Evolutionary conservation across 2,329 filamentous ascomycete species (phyloP).

Genomic region (Apiospora aurea): DNA sequence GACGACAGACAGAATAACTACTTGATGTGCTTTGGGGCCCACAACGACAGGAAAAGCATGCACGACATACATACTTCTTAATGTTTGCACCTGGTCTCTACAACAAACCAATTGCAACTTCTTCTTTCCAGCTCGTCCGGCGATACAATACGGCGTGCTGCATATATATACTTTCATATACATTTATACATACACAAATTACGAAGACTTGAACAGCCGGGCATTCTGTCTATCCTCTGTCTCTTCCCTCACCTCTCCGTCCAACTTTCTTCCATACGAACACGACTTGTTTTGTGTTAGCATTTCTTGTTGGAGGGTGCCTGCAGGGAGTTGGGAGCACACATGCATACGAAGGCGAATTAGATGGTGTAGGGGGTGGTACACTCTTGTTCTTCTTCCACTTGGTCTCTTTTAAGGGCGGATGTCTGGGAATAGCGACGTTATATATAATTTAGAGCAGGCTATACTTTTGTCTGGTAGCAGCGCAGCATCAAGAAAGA

Average conservation of each 20-base stretch:
- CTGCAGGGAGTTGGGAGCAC: background rate
- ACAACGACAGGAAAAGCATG: background rate
- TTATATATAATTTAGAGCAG: background rate
- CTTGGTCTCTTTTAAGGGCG: too few relatives aligned
- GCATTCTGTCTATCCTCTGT: background rate
- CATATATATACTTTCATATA: background rate
- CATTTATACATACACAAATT: background rate
- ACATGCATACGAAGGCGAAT: background rate
- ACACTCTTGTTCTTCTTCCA: too few relatives aligned
- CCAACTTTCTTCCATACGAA: background rate
- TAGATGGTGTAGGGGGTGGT: background rate
- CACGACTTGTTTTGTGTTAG: background rate
- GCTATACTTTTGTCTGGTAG: background rate
- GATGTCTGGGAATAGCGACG: background rate
- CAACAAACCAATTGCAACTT: background rate
- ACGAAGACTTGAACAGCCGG: background rate
- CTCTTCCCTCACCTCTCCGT: background rate
- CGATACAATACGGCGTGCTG: background rate
- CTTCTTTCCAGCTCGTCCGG: background rate
- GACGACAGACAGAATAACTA: background rate
- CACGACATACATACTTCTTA: background rate
- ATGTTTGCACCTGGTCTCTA: background rate
- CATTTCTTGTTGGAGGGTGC: background rate
- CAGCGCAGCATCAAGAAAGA: background rate
- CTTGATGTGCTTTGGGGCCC: background rate